Base-by-base conservation (phyloP, 169 alveolate genomes). In the Amoebophrya sp. region DNA sequence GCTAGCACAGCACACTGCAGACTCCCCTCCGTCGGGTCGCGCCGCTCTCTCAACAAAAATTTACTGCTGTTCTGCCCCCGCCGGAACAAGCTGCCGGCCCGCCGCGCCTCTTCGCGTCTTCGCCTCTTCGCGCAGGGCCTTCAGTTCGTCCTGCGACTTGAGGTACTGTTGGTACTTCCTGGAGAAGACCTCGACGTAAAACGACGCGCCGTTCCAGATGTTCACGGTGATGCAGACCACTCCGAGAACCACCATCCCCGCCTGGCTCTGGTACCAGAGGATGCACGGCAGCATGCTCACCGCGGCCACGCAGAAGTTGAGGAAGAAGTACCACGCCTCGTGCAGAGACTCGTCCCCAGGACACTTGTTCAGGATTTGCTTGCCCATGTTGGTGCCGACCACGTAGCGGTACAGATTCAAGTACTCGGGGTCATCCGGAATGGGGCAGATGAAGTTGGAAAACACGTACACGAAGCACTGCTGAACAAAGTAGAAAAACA, bases 201-300 rank as follows among this genome's bases (percentile, higher is more conserved):
- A 94, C 50, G 41, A 43, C 34, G 96, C 95, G 34, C 95, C 96
- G 90, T 94, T 94, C 95, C 95, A 94, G 88, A 93, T 58, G 34
- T 58, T 58, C 10, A 58, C 78, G 34, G 78, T 58, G 78, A 58
- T 58, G 26, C 39, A 23, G 38, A 58, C 78, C 10, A 2, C 0
- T 4, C 78, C 78, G 34, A 58, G 78, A 10, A 58, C 78, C 4
- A 58, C 78, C 78, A 58, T 58, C 78, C 4, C 29, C 29, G 0
- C 4, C 78, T 58, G 26, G 78, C 29, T 7, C 29, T 16, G 78
- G 78, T 58, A 58, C 78, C 78, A 58, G 38, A 58, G 23, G 26
- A 58, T 16, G 38, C 39, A 23, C 10, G 78, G 78, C 26, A 58
- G 38, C 78, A 58, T 58, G 78, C 34, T 7, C 29, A 58, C 78